Evolutionary conservation across 2,329 filamentous ascomycete species (phyloP), one percentile per base, ranked within the genome.

Genomic region (Cladosporium sp.): DNA sequence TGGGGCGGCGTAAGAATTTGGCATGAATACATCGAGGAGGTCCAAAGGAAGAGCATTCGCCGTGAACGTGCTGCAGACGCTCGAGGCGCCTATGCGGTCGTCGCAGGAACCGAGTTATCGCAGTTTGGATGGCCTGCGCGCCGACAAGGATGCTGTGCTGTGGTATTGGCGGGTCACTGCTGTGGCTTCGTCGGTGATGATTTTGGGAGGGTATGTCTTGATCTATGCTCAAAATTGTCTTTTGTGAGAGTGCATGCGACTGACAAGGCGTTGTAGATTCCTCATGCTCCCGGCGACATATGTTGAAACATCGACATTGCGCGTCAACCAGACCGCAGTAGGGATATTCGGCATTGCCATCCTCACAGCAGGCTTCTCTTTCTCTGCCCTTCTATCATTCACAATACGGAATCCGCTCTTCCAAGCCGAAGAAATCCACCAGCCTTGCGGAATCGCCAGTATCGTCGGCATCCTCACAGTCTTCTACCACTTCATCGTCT

Each of bases 111-210:
- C 58, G 42, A 58, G 51, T 36, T 66, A 65, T 56, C 55, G 56
- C n/a, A 61, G 50, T 19, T 19, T 66, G 27, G 59, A 66, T 51
- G 61, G 57, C 36, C 40, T 60, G 8, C 47, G 41, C 7, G 47
- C 56, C 12, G 55, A 58, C 17, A 54, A 55, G 22, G 57, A 63
- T 52, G 52, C 45, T 29, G 57, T 58, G 32, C 62, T 73, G 37
- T 76, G 73, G 74, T 76, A 77, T 57, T 77, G 74, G 74, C 68
- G 70, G 51, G 57, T 71, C 19, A 65, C 72, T 30, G 72, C 73
- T 7, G 61, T 72, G 6, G 62, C 64, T 2, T 69, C 73, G 18
- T 70, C 70, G 27, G 71, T 73, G 64, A 71, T 76, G 70, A 72
- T 77, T 41, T 56, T 77, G 24, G 74, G 72, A 63, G 74, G 73